Evolutionary conservation across 176 grass and related monocot genomes (phyloP).

Genomic region (Ensete glaucum): DNA sequence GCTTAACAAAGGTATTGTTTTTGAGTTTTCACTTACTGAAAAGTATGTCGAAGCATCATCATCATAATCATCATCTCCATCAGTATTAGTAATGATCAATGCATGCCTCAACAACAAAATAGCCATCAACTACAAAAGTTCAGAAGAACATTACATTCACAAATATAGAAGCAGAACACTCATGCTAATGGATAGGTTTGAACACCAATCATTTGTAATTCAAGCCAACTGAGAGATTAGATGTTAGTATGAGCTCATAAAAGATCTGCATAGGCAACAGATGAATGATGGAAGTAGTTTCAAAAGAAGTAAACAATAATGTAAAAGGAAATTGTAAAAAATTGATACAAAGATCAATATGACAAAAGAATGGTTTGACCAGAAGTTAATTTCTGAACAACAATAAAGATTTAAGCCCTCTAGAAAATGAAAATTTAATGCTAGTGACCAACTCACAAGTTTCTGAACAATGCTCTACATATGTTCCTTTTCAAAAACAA

Average conservation of each 20-base stretch:
- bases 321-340: no score
- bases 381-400: neutral
- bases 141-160: neutral
- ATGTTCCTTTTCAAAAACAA: no score
- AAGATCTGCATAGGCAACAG: no score
- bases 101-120: slow-evolving; percentile 88
- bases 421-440: no score
- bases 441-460: no score
- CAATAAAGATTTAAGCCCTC: no score
- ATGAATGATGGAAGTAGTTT: neutral
- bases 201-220: neutral
- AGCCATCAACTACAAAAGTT: slow-evolving; percentile 55
- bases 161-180: neutral
- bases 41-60: slow-evolving; percentile 68
- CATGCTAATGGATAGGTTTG: neutral
- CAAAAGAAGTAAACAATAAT: no score
- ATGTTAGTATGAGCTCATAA: neutral
- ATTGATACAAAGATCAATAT: no score
- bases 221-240: neutral
- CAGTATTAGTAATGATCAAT: slow-evolving; percentile 42
- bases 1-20: neutral
- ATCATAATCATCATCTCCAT: slow-evolving; percentile 43
- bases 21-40: slow-evolving; percentile 41
- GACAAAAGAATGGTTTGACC: neutral
- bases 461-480: no score